These are phyloP conservation scores for Colletotrichum sp. DNA, from an alignment of 2,329 filamentous ascomycete species.

Conservation along the genomic window DNA sequence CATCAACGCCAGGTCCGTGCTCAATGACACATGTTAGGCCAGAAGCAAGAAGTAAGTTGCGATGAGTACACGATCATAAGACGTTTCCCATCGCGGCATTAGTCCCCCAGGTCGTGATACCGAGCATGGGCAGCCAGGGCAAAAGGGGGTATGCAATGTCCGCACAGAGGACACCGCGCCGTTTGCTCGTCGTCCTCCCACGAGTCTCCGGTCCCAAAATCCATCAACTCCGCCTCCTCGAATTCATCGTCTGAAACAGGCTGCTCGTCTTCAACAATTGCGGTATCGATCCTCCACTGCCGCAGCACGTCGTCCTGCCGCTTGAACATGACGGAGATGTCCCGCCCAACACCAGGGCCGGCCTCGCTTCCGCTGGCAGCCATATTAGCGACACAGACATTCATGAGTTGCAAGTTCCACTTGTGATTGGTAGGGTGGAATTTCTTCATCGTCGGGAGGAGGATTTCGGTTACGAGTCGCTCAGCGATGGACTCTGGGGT, in stretches of 20 bases:
- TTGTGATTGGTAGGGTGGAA: conserved; percentile 70
- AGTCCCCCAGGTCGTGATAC: conserved; percentile 48
- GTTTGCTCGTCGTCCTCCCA: conserved; percentile 28
- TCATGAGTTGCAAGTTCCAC: conserved; percentile 85
- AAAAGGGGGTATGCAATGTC: conserved; percentile 59
- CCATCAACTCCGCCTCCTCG: conserved; percentile 28
- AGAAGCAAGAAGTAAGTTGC: not conserved
- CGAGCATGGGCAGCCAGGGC: conserved; percentile 62
- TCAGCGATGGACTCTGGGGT: conserved; percentile 66
- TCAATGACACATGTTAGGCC: not conserved
- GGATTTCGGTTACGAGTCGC: conserved; percentile 70
- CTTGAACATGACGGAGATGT: conserved; percentile 85
- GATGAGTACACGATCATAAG: not conserved
- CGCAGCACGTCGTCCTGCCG: conserved; percentile 72
- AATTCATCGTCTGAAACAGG: conserved; percentile 21
- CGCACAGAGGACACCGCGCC: conserved; percentile 52
- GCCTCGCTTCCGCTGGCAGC: conserved; percentile 57
- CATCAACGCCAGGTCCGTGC: not conserved
- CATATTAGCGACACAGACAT: conserved; percentile 90
- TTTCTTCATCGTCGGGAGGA: conserved; percentile 76
- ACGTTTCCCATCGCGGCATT: not conserved
- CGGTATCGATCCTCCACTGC: conserved; percentile 64
- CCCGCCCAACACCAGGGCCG: conserved; percentile 65
- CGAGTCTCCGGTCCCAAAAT: conserved; percentile 31
- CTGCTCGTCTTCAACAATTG: conserved; percentile 15